Conservation (phyloP, 2,329 filamentous ascomycete genomes). For the Pleoardoris graminearum region DNA sequence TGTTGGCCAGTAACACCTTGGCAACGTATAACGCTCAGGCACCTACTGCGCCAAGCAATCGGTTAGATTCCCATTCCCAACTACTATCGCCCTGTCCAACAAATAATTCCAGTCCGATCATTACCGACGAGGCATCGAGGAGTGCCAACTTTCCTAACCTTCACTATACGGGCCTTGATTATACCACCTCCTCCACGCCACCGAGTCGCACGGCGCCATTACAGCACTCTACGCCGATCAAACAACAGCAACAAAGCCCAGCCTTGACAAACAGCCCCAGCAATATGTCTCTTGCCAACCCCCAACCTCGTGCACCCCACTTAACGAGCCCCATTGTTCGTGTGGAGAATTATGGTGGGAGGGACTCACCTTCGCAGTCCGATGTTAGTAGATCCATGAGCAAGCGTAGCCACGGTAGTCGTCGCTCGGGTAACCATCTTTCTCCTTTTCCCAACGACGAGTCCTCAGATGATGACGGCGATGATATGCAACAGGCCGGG, state of each 20-base stretch:
- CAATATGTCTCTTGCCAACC: slow-evolving; percentile 29
- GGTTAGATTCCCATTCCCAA: slow-evolving; percentile 35
- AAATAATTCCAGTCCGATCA: slow-evolving; percentile 43
- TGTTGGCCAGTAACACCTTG: slow-evolving; percentile 31
- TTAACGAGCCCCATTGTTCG: slow-evolving; percentile 46
- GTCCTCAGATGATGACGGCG: slow-evolving; percentile 37
- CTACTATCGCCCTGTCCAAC: slow-evolving; percentile 42
- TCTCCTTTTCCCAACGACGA: slow-evolving; percentile 44
- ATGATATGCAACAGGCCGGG: slow-evolving; percentile 22
- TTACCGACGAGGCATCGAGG: slow-evolving; percentile 33
- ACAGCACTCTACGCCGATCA: slow-evolving; percentile 35
- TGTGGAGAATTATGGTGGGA: slow-evolving; percentile 42
- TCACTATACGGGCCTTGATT: slow-evolving; percentile 25
- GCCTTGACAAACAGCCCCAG: slow-evolving; percentile 44
- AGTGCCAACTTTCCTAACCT: slow-evolving; percentile 20
- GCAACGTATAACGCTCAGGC: slow-evolving; percentile 39
- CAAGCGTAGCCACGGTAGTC: slow-evolving; percentile 42
- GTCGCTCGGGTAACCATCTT: slow-evolving; percentile 42
- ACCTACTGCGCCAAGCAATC: slow-evolving; percentile 23
- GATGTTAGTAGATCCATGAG: slow-evolving; percentile 40
- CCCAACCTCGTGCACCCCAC: slow-evolving; percentile 34
- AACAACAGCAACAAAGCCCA: slow-evolving; percentile 44
- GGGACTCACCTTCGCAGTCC: slow-evolving; percentile 40
- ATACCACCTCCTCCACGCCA: slow-evolving; percentile 30
- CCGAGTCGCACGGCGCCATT: slow-evolving; percentile 25